These are phyloP conservation scores for Komagataella populi DNA, from an alignment of 805 yeast genomes.

Conservation along the genomic window DNA sequence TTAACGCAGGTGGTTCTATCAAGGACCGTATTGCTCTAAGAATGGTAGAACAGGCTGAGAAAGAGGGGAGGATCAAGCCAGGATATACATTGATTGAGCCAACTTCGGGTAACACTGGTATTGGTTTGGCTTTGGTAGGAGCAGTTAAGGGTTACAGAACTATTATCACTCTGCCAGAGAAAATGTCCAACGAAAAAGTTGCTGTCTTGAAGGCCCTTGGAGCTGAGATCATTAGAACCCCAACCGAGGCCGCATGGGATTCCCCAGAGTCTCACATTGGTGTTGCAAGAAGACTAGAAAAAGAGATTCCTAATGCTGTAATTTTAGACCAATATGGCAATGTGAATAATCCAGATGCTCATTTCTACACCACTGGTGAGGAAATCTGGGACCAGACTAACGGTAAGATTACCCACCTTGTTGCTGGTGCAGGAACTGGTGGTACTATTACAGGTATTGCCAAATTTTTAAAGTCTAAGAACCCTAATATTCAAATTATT, in stretches of 20 bases:
- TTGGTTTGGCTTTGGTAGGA: conserved; percentile 77
- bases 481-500: conserved; percentile 44
- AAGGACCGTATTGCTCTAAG: conserved; percentile 80
- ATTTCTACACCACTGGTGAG: conserved; percentile 71
- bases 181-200: conserved; percentile 85
- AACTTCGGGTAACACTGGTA: conserved; percentile 86
- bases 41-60: conserved; percentile 81
- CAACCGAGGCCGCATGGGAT: conserved; percentile 89
- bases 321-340: conserved; percentile 77
- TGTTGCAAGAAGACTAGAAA: conserved; percentile 67
- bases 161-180: conserved; percentile 80
- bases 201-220: conserved; percentile 81
- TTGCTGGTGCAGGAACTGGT: conserved; percentile 93
- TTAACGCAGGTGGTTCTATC: conserved; percentile 85
- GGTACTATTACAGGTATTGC: conserved; percentile 84
- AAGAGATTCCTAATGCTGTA: conserved; percentile 74
- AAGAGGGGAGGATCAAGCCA: conserved; percentile 66
- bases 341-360: conserved; percentile 71
- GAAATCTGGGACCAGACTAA: conserved; percentile 76
- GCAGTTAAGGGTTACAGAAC: conserved; percentile 82
- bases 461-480: conserved; percentile 57
- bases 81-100: conserved; percentile 75
- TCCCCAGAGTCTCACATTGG: conserved; percentile 87
- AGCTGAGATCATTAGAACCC: conserved; percentile 83
- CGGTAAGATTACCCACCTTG: conserved; percentile 57